A percentile compares a stretch with the other conserved stretches of the same genome.
Evolutionary conservation across 2,329 filamentous ascomycete species (phyloP).

Genomic region (Diplodia seriata): DNA sequence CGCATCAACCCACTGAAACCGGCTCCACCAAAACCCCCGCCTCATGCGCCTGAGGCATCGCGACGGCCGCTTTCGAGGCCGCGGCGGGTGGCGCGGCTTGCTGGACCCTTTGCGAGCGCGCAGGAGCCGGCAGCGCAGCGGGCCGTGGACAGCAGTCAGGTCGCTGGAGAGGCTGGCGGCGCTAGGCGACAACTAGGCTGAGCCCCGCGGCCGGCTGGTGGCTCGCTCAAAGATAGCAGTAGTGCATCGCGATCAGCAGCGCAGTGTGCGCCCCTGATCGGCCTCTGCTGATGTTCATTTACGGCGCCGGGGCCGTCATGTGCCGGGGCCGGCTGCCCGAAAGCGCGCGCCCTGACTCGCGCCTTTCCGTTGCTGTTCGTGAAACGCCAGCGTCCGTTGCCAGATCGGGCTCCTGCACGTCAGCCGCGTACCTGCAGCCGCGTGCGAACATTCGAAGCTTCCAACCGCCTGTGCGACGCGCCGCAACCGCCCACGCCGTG

Average conservation of each 20-base stretch:
- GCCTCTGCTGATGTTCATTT: conserved; percentile 28
- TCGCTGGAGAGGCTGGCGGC: background rate
- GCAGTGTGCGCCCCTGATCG: conserved; percentile 28
- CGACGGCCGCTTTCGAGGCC: background rate
- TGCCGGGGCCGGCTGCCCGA: background rate
- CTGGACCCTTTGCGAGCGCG: background rate
- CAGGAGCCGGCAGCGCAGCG: conserved; percentile 1
- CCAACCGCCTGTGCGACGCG: conserved; percentile 17
- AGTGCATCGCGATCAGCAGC: conserved; percentile 20
- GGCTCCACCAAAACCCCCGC: conserved; percentile 7
- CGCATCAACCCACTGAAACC: conserved; percentile 27
- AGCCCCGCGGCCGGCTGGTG: background rate
- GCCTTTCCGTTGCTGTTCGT: background rate
- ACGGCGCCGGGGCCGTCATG: conserved; percentile 14
- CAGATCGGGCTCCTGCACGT: conserved; percentile 27
- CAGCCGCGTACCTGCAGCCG: conserved; percentile 25
- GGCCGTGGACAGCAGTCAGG: conserved; percentile 10
- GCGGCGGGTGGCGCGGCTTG: background rate
- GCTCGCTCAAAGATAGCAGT: conserved; percentile 2
- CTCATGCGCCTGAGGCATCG: conserved; percentile 1
- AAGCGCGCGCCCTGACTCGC: conserved; percentile 8
- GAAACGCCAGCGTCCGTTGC: conserved; percentile 24
- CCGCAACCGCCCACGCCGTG: background rate
- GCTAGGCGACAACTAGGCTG: background rate
- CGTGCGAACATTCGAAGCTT: background rate